Evolutionary conservation across 2,329 filamentous ascomycete genomes (phyloP), one percentile per base, ranked within the genome.

Genomic region (Colletotrichum liaoningense): DNA sequence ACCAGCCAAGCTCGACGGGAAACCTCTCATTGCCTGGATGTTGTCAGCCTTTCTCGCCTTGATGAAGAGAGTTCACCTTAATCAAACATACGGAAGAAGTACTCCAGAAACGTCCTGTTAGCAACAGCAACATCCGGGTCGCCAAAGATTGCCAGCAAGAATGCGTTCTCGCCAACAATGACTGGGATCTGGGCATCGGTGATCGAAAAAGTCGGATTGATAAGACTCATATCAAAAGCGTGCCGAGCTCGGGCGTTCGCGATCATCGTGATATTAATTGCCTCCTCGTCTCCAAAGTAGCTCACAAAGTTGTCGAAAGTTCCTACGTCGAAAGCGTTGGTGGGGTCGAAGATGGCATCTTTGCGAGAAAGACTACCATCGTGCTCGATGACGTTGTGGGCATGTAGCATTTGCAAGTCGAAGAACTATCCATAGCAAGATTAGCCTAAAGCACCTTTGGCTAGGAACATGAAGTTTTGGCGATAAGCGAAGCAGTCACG

Each of bases 311-410:
- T 65, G 22, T 65, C 30, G 22, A 65, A 65, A 4, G 63, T 65
- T 3, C 14, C 28, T 9, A 26, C 19, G n/a, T 65, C 52, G 1
- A 89, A 86, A 0, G 76, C 82, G 77, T 87, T 89, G 0, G 80
- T 81, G 0, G 87, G 86, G 75, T 89, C 89, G 55, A 87, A 84
- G 80, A 80, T 85, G 14, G 83, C 84, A 67, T 90, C 88, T 26
- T 87, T 86, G 49, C 84, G 86, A 26, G 16, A 30, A 30, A 67
- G 38, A 35, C 65, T 67, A 9, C 55, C 56, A 30, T 67, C 56
- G 1, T 67, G 56, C 14, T 67, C 56, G 12, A 67, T 59, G 1
- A 62, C 19, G 16, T 62, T 62, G 35, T 79, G 77, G n/a, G 74
- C 70, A 59, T 83, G 84, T 5, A 88, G 81, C n/a, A 78, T 63